Conservation (phyloP, 1,139 yeast species). For the Taiozyma sp. region DNA sequence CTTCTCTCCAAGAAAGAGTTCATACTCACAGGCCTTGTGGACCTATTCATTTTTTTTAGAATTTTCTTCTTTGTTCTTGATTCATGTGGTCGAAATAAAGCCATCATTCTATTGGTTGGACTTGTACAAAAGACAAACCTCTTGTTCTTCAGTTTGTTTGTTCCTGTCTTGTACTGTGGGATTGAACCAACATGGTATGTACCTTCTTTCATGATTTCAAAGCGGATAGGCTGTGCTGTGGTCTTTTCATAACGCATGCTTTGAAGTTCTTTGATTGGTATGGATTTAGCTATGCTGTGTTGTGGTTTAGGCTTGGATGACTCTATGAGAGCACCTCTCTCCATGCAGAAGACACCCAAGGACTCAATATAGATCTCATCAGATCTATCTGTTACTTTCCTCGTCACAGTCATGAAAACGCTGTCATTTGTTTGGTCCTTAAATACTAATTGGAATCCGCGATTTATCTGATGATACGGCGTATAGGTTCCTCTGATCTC, state of each 20-base stretch:
- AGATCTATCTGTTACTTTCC: not conserved
- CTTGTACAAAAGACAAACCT: conserved; percentile 19
- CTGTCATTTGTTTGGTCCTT: conserved; percentile 10
- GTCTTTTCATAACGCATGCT: not conserved
- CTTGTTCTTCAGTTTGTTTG: conserved; percentile 16
- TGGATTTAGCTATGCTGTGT: not conserved
- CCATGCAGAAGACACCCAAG: conserved; percentile 4
- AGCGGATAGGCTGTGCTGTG: conserved; percentile 11
- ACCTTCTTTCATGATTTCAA: conserved; percentile 30
- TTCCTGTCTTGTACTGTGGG: conserved; percentile 30
- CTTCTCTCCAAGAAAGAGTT: not conserved
- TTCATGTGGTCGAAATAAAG: conserved; percentile 53
- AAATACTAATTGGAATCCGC: conserved; percentile 22
- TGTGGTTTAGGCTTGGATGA: not conserved
- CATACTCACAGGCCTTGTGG: not conserved
- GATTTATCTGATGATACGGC: conserved; percentile 14
- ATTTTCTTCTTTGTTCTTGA: conserved; percentile 38
- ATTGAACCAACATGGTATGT: conserved; percentile 37
- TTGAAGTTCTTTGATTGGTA: not conserved
- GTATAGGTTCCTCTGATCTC: conserved; percentile 27
- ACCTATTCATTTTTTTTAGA: conserved; percentile 27
- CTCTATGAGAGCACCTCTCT: conserved; percentile 9
- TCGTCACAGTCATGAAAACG: conserved; percentile 11
- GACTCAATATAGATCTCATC: conserved; percentile 10
- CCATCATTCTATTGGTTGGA: conserved; percentile 33